Base-by-base conservation (phyloP, 306 rosid genomes). In the Quercus parvula region DNA sequence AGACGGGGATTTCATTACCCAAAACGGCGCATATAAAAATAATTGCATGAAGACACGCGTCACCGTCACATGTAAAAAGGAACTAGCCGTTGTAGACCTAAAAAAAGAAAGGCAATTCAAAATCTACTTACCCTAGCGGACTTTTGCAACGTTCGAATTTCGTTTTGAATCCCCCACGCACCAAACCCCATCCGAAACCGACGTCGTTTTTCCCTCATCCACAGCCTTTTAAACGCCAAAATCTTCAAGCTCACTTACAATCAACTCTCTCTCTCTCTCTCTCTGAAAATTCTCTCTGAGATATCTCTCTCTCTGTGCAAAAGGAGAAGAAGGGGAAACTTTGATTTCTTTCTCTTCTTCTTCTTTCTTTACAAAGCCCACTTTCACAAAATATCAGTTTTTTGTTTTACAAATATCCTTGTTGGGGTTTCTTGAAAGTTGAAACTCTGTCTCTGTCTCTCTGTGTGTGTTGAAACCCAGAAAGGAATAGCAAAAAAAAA, bases 11-110 rank as follows among this genome's bases (percentile, higher is more conserved):
- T 8, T 41, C 46, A 8, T 41, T 8, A 41, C 10, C 44, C 44
- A 38, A 38, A 38, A 7, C 46, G 46, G 46, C 11, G 46, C 46
- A 7, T 41, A 8, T 8, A 8, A 41, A 41, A 8, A 41, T 41
- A 41, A 41, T 41, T 41, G 46, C 46, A 41, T 8, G 46, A 41
- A 41, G 46, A 41, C 46, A 41, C 46, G 46, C 35, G 25, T 46
- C 70, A 4, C 28, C 63, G 0, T n/a, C 13, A 41, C 28, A 55
- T 70, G 35, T 24, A 22, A 49, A 49, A 71, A 24, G 57, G 35
- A 64, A 77, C 74, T 87, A 87, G 90, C 90, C 90, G 90, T 84
- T 87, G 83, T 63, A 70, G 74, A 74, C 17, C 24, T 24, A 69
- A 38, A 49, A 25, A 35, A 68, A 8, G 10, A 73, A 56, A 19